These are phyloP conservation scores for Capsella bursapastoris DNA, from an alignment of 345 rosid genomes.

Conservation along the genomic window DNA sequence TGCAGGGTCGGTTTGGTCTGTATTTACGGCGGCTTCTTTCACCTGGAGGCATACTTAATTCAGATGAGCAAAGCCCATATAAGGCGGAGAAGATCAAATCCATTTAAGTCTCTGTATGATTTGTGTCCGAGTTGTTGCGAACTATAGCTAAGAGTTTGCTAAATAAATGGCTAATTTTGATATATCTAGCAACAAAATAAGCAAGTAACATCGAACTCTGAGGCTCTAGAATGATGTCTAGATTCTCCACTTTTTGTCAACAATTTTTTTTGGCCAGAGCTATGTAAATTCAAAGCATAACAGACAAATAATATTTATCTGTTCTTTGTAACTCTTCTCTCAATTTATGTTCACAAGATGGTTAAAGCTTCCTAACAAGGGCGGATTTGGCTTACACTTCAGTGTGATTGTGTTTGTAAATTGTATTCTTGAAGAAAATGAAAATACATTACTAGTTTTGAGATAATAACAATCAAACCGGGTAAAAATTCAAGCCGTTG, in stretches of 20 bases:
- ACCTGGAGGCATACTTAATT: slow-evolving; percentile 55
- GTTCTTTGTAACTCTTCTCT: background rate
- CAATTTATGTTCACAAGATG: background rate
- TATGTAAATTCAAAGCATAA: slow-evolving; percentile 24
- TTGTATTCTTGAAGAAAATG: slow-evolving; percentile 8
- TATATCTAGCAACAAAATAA: slow-evolving; percentile 3
- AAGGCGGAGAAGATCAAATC: slow-evolving; percentile 48
- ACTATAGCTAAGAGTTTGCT: background rate
- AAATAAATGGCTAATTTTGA: slow-evolving; percentile 3
- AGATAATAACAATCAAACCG: slow-evolving; percentile 21
- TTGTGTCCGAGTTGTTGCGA: slow-evolving; percentile 20
- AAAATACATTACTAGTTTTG: slow-evolving; percentile 17
- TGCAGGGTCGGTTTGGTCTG: slow-evolving; percentile 66
- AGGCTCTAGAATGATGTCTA: slow-evolving; percentile 2
- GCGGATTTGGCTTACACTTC: background rate
- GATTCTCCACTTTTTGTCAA: background rate
- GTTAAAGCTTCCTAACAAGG: background rate
- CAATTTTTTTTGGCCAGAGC: background rate
- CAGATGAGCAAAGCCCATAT: slow-evolving; percentile 46
- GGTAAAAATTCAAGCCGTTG: slow-evolving; percentile 1
- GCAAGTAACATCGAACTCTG: background rate
- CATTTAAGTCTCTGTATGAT: slow-evolving; percentile 37
- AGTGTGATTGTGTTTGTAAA: background rate
- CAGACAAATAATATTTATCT: background rate
- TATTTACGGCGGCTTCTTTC: slow-evolving; percentile 67